Conservation (phyloP, 1,284 basidiomycete species). For the Ganoderma sp. region DNA sequence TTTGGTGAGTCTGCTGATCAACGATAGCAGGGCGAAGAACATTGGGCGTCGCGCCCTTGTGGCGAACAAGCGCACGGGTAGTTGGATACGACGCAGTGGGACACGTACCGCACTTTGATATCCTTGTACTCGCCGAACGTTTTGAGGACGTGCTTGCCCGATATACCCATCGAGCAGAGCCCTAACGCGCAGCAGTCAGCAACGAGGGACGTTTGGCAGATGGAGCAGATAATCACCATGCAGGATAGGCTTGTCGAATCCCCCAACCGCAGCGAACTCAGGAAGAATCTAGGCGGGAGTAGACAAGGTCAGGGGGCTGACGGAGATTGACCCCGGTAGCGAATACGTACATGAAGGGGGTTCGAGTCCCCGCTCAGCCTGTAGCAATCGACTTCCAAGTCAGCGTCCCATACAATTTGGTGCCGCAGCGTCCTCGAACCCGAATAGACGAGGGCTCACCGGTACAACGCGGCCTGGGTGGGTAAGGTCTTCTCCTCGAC, state of each 20-base stretch:
- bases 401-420: neutral
- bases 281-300: slow-evolving; percentile 77
- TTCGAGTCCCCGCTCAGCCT: slow-evolving; percentile 91
- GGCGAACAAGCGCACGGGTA: neutral
- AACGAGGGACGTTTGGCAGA: slow-evolving; percentile 1
- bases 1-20: neutral
- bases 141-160: slow-evolving; percentile 93
- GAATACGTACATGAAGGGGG: slow-evolving; percentile 79
- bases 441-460: slow-evolving; percentile 52
- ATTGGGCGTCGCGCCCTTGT: neutral
- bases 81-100: neutral
- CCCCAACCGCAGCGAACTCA: slow-evolving; percentile 92
- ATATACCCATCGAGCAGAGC: slow-evolving; percentile 92
- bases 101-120: slow-evolving; percentile 90
- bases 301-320: slow-evolving; percentile 11
- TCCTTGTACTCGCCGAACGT: slow-evolving; percentile 87
- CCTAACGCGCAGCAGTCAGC: slow-evolving; percentile 47
- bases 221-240: slow-evolving; percentile 53
- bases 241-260: slow-evolving; percentile 90
- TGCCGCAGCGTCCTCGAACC: neutral
- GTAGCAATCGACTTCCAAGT: neutral
- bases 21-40: neutral
- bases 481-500: slow-evolving; percentile 85
- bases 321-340: neutral
- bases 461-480: slow-evolving; percentile 90